A percentile compares a stretch with the other conserved stretches of the same genome.
Evolutionary conservation across 805 yeast genomes (phyloP).

Genomic region (Teunomyces atbi): DNA sequence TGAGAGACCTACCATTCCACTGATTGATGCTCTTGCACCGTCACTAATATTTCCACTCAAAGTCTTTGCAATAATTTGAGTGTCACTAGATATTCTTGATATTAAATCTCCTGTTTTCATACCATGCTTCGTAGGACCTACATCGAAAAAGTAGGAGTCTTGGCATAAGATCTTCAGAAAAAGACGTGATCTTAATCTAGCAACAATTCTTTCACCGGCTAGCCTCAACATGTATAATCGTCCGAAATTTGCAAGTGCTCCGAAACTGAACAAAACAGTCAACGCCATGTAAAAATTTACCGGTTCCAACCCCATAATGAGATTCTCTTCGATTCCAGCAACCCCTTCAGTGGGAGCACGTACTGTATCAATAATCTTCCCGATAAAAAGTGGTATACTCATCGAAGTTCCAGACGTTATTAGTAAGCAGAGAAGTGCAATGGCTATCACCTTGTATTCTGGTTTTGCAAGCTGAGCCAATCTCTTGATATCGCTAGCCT

Average conservation of each 20-base stretch:
- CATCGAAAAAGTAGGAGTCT: constrained; percentile 87
- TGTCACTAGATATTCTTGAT: constrained; percentile 83
- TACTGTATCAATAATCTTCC: constrained; percentile 78
- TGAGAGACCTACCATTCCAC: constrained; percentile 81
- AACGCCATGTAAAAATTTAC: constrained; percentile 62
- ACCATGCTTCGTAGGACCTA: constrained; percentile 49
- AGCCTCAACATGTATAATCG: constrained; percentile 72
- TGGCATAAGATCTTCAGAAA: constrained; percentile 76
- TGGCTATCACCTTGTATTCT: constrained; percentile 10
- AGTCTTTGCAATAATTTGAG: constrained; percentile 81
- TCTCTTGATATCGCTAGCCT: constrained; percentile 18
- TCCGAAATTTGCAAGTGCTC: constrained; percentile 78
- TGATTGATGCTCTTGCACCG: constrained; percentile 80
- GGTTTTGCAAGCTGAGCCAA: constrained; percentile 18
- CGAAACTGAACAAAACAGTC: constrained; percentile 62
- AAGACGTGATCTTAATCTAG: constrained; percentile 74
- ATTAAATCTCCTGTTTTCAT: constrained; percentile 87
- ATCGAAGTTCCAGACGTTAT: constrained; percentile 77
- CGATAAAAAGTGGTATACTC: constrained; percentile 79
- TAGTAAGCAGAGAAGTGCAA: constrained; percentile 64
- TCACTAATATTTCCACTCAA: constrained; percentile 88
- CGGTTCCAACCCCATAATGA: constrained; percentile 56
- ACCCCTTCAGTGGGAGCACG: constrained; percentile 24
- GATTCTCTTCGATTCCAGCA: background rate
- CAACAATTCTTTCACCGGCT: constrained; percentile 85